Conservation (phyloP, 2,329 filamentous ascomycete genomes). For the Leptosphaerulina australis region DNA sequence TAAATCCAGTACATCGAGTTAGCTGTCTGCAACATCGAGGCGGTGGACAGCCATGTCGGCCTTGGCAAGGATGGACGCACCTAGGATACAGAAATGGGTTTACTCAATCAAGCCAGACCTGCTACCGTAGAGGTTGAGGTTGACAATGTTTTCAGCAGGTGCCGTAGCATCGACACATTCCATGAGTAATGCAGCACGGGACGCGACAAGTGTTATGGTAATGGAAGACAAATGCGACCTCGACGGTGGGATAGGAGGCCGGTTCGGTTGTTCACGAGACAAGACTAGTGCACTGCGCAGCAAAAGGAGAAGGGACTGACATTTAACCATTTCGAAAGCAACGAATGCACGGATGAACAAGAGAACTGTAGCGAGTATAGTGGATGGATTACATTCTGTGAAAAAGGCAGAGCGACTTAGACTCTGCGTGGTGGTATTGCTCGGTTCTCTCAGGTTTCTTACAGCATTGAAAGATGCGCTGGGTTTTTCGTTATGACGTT, state of each 20-base stretch:
- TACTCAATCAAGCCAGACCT: slow-evolving; percentile 20
- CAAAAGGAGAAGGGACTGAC: slow-evolving; percentile 7
- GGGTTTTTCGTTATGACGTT: background rate
- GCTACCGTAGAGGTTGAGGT: slow-evolving; percentile 21
- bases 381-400: background rate
- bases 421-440: background rate
- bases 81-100: slow-evolving; percentile 52
- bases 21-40: slow-evolving; percentile 53
- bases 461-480: background rate
- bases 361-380: background rate
- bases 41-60: slow-evolving; percentile 44
- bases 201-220: background rate
- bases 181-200: background rate
- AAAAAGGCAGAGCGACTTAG: background rate
- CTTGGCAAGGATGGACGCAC: slow-evolving; percentile 37
- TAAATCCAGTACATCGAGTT: slow-evolving; percentile 49
- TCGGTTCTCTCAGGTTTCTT: background rate
- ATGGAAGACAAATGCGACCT: background rate
- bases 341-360: slow-evolving; percentile 3
- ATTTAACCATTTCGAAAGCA: slow-evolving; percentile 9
- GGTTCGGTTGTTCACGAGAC: background rate
- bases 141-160: slow-evolving; percentile 20
- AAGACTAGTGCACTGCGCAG: slow-evolving; percentile 7
- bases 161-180: slow-evolving; percentile 7
- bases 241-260: background rate